These are phyloP conservation scores for Fusarium dlaminii DNA, from an alignment of 2,329 filamentous ascomycete genomes.

Conservation along the genomic window DNA sequence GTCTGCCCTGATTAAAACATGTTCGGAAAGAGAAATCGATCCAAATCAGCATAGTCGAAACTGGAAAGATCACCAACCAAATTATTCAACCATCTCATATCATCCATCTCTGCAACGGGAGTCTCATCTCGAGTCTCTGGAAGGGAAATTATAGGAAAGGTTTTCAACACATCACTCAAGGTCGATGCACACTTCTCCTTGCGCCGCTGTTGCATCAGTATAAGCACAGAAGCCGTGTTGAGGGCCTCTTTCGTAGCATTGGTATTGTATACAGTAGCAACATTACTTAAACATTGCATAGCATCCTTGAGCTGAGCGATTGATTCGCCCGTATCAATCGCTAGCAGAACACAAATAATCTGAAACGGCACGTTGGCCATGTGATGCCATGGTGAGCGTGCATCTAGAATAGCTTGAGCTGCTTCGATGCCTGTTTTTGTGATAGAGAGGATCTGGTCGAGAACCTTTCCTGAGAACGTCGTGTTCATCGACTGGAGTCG, in stretches of 20 bases:
- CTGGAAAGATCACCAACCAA: slow-evolving; percentile 56
- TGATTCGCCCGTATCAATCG: slow-evolving; percentile 62
- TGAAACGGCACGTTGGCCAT: slow-evolving; percentile 69
- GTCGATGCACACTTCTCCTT: slow-evolving; percentile 55
- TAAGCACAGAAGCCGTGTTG: slow-evolving; percentile 62
- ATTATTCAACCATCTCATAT: slow-evolving; percentile 51
- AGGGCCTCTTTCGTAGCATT: slow-evolving; percentile 62
- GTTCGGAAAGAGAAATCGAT: slow-evolving; percentile 48
- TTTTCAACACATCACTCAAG: slow-evolving; percentile 51
- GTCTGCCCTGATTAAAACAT: background rate
- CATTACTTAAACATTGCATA: slow-evolving; percentile 57
- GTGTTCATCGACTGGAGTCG: slow-evolving; percentile 61
- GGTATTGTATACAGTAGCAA: slow-evolving; percentile 56
- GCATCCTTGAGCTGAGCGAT: slow-evolving; percentile 60
- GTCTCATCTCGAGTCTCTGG: slow-evolving; percentile 8
- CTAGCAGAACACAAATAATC: slow-evolving; percentile 63
- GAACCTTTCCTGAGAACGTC: slow-evolving; percentile 53
- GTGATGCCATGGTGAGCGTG: slow-evolving; percentile 65
- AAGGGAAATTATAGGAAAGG: slow-evolving; percentile 41
- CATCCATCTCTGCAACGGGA: slow-evolving; percentile 21
- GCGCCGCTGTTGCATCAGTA: slow-evolving; percentile 61
- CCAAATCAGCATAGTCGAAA: slow-evolving; percentile 55
- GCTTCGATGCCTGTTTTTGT: slow-evolving; percentile 57
- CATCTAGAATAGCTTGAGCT: slow-evolving; percentile 56
- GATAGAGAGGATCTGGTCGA: slow-evolving; percentile 59